Conservation (phyloP, 2,329 filamentous ascomycete species). For the Cytospora chrysosperma region DNA sequence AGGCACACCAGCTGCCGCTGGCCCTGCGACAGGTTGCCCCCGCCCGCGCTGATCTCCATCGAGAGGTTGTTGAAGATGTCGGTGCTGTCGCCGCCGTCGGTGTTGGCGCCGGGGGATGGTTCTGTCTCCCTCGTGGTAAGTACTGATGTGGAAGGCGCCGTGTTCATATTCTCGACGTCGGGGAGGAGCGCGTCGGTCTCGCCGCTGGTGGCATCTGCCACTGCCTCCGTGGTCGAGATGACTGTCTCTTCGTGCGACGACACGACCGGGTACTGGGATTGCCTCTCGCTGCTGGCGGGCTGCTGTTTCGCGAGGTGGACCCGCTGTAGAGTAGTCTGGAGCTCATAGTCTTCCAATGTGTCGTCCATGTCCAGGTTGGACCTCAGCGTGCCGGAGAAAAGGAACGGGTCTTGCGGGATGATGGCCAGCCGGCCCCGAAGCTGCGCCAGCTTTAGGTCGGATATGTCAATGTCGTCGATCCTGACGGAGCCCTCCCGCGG, state of each 20-base stretch:
- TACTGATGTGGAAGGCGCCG: slow-evolving; percentile 1
- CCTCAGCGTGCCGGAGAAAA: slow-evolving; percentile 64
- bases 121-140: slow-evolving; percentile 16
- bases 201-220: slow-evolving; percentile 8
- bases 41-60: slow-evolving; percentile 34
- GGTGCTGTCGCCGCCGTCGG: slow-evolving; percentile 25
- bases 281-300: slow-evolving; percentile 38
- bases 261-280: slow-evolving; percentile 18
- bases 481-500: slow-evolving; percentile 42
- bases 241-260: slow-evolving; percentile 25
- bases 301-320: slow-evolving; percentile 56
- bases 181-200: not conserved
- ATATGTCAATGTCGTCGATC: slow-evolving; percentile 52
- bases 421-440: slow-evolving; percentile 61
- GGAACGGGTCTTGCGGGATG: slow-evolving; percentile 66
- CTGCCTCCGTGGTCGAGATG: slow-evolving; percentile 23
- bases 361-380: slow-evolving; percentile 64
- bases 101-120: too few relatives aligned
- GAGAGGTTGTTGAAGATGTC: slow-evolving; percentile 35
- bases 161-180: slow-evolving; percentile 6
- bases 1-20: slow-evolving; percentile 50
- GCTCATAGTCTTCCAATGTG: slow-evolving; percentile 58
- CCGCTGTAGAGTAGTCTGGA: slow-evolving; percentile 59
- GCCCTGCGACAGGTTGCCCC: slow-evolving; percentile 43
- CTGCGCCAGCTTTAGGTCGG: slow-evolving; percentile 58